These are phyloP conservation scores for Coccinonectria pachysandricola DNA, from an alignment of 2,329 filamentous ascomycete species.

Conservation along the genomic window DNA sequence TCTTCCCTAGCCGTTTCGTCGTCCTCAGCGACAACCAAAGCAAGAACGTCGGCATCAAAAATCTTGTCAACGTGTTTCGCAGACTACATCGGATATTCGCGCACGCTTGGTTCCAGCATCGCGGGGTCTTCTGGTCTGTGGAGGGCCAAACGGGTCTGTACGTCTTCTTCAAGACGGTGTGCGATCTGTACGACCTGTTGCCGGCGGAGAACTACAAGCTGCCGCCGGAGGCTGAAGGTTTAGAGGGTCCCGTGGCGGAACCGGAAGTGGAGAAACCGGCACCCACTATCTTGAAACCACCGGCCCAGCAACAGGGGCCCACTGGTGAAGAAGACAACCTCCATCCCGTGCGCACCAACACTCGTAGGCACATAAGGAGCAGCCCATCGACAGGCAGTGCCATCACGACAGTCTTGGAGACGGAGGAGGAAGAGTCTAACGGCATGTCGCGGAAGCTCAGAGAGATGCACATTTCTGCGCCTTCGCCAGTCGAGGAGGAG, in stretches of 20 bases:
- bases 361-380: slow-evolving; percentile 69
- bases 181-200: slow-evolving; percentile 80
- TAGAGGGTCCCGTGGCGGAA: slow-evolving; percentile 41
- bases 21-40: slow-evolving; percentile 46
- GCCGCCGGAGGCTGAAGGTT: slow-evolving; percentile 81
- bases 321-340: slow-evolving; percentile 37
- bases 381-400: slow-evolving; percentile 70
- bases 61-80: slow-evolving; percentile 89
- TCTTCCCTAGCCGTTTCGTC: slow-evolving; percentile 79
- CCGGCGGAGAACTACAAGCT: slow-evolving; percentile 94
- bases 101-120: slow-evolving; percentile 97
- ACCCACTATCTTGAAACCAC: slow-evolving; percentile 28
- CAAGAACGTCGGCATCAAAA: slow-evolving; percentile 59
- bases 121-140: slow-evolving; percentile 88
- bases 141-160: slow-evolving; percentile 88
- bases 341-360: slow-evolving; percentile 55
- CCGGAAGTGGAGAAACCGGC: slow-evolving; percentile 31
- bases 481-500: slow-evolving; percentile 50
- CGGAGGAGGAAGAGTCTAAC: slow-evolving; percentile 61
- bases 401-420: slow-evolving; percentile 73
- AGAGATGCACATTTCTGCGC: slow-evolving; percentile 35
- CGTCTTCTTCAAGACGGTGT: slow-evolving; percentile 93
- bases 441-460: slow-evolving; percentile 36
- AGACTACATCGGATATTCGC: slow-evolving; percentile 94
- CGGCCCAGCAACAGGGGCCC: slow-evolving; percentile 18